Base-by-base conservation (phyloP, 805 yeast species). In the Saccharomycopsis sp. region DNA sequence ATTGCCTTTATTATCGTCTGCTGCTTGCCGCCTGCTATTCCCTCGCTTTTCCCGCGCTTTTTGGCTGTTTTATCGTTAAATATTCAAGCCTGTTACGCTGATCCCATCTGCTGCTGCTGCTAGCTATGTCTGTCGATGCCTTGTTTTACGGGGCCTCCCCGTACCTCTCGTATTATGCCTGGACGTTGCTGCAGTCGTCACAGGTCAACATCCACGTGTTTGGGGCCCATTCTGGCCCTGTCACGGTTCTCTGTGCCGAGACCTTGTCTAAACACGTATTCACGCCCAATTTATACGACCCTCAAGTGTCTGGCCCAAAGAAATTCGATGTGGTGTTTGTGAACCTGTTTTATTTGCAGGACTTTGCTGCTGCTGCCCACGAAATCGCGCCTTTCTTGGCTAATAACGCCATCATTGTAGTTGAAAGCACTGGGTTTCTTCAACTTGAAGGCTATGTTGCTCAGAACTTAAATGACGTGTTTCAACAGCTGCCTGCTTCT, bases 371-470 rank as follows among this genome's bases (percentile, higher is more conserved):
- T 0, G 47, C 76, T 12, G 72, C 80, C 20, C 59, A 73, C 1
- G 70, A 72, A 47, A 64, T 81, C 52, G 64, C 71, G 3, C 68
- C 75, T 0, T 61, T 76, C 24, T 62, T 80, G 42, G 72, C 71
- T 54, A 69, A 68, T 61, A 78, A 68, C 47, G 78, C 90, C 24
- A 73, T 83, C 38, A 72, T 87, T 1, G 72, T 87, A 24, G 72
- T 87, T 42, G 96, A 87, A 70, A 79, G 85, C 54, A 82, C 89
- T 1, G 89, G 89, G 2, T 87, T 80, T 67, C 81, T 87, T 58
- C 85, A 85, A 68, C 69, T 87, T 56, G 93, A 87, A 68, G 87
- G 88, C 5, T 86, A 86, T 67, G 78, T 85, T 47, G 34, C 24
- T 19, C 64, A 61, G 47, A 75, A 73, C 63, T 73, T 81, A 68